phyloP scores from a whole-genome alignment of 805 yeast genomes.

The Candida mattraensis region DNA sequence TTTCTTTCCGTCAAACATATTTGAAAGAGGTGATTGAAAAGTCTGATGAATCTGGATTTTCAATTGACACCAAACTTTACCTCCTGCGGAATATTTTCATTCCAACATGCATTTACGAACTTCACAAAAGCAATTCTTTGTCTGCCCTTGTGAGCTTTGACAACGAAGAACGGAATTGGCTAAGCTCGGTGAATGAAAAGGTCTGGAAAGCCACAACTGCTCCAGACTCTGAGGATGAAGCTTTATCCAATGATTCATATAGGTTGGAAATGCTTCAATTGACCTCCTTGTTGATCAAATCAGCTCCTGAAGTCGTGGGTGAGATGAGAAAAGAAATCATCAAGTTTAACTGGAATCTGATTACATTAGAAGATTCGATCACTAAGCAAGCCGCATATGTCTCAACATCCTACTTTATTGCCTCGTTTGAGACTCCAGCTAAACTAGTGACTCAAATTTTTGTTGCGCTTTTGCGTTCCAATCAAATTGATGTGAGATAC shows the following conservation, averaged over 20 bases:
- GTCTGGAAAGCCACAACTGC: constrained; percentile 74
- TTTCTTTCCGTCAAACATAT: constrained; percentile 46
- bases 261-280: constrained; percentile 78
- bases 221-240: constrained; percentile 47
- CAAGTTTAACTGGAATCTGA: constrained; percentile 91
- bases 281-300: constrained; percentile 72
- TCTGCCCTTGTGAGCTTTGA: constrained; percentile 16
- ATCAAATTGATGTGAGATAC: constrained; percentile 79
- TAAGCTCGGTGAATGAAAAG: constrained; percentile 55
- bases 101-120: constrained; percentile 64
- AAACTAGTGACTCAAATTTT: constrained; percentile 89
- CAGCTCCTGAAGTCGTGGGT: constrained; percentile 58
- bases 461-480: constrained; percentile 82
- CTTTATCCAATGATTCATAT: constrained; percentile 72
- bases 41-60: constrained; percentile 43
- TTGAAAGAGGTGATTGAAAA: constrained; percentile 52
- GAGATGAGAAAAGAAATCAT: constrained; percentile 79
- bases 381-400: constrained; percentile 93
- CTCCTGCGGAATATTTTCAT: constrained; percentile 63
- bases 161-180: constrained; percentile 53
- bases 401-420: constrained; percentile 80
- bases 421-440: constrained; percentile 84
- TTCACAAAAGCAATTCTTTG: constrained; percentile 43
- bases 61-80: constrained; percentile 57
- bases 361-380: constrained; percentile 83